Percentiles rank a stretch among this genome's conserved stretches.
These are phyloP conservation scores for Sugiyamaella sp. DNA, from an alignment of 1,139 yeast genomes.

Conservation along the genomic window DNA sequence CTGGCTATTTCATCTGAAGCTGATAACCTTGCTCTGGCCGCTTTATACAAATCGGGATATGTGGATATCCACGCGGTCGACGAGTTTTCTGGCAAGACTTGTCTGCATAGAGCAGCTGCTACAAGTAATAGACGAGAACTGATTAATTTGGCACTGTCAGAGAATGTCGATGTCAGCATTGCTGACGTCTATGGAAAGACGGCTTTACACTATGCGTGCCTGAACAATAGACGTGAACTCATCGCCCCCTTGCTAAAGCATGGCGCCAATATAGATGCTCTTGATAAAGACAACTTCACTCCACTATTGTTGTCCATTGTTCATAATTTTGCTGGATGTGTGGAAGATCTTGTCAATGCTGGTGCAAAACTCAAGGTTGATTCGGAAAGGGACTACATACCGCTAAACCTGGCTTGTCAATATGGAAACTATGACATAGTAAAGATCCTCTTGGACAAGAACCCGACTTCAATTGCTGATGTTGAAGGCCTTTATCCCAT, in stretches of 20 bases:
- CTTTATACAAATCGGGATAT: conserved; percentile 44
- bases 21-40: conserved; percentile 46
- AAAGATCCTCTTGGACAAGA: conserved; percentile 54
- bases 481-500: conserved; percentile 78
- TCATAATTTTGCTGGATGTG: conserved; percentile 61
- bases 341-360: conserved; percentile 49
- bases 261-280: conserved; percentile 43
- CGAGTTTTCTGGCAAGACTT: conserved; percentile 48
- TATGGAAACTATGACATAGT: conserved; percentile 77
- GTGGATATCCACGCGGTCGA: conserved; percentile 48
- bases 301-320: conserved; percentile 81
- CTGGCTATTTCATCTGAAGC: conserved; percentile 57
- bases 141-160: conserved; percentile 43
- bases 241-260: conserved; percentile 40
- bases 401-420: conserved; percentile 88
- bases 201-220: conserved; percentile 85
- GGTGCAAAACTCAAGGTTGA: conserved; percentile 48
- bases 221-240: conserved; percentile 42
- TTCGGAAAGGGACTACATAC: conserved; percentile 59
- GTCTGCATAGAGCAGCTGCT: conserved; percentile 53
- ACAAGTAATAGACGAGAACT: conserved; percentile 37
- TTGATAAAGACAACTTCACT: conserved; percentile 52
- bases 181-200: conserved; percentile 75
- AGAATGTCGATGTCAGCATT: conserved; percentile 44
- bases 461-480: conserved; percentile 45